These are phyloP conservation scores for Eimeria praecox DNA, from an alignment of 169 alveolate species.

Conservation along the genomic window DNA sequence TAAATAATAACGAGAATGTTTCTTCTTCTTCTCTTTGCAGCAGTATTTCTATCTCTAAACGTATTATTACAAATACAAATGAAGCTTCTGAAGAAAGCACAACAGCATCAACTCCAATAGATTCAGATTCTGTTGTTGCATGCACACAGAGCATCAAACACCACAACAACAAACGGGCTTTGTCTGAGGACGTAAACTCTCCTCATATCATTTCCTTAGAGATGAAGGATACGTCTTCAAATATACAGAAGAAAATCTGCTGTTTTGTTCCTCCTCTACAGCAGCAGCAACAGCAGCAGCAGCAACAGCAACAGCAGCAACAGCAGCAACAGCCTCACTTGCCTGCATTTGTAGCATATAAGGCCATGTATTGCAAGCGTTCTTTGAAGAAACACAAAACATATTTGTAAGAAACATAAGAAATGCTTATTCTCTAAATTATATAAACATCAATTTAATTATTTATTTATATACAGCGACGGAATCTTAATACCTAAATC, in stretches of 20 bases:
- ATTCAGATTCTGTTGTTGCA: background rate
- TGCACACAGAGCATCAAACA: no score
- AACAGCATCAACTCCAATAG: background rate
- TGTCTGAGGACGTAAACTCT: no score
- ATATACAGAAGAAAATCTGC: no score
- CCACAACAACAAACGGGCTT: no score
- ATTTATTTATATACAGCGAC: conserved; percentile 13
- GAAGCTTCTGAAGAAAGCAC: background rate
- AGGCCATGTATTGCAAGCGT: conserved; percentile 64
- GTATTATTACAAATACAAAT: no score
- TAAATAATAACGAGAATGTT: no score
- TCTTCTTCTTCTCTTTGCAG: no score
- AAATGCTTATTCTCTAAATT: background rate
- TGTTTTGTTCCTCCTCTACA: no score
- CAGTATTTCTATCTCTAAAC: no score
- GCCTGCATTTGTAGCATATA: conserved; percentile 4
- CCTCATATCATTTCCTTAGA: no score
- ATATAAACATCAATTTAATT: no score
- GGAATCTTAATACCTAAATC: conserved; percentile 44
- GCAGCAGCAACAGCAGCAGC: background rate
- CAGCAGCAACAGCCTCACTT: background rate
- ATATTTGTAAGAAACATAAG: conserved; percentile 23
- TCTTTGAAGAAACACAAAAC: conserved; percentile 65
- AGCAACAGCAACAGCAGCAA: background rate
- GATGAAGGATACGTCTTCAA: no score